These are phyloP conservation scores for Massarina eburnea DNA, from an alignment of 2,329 filamentous ascomycete species.

Conservation along the genomic window DNA sequence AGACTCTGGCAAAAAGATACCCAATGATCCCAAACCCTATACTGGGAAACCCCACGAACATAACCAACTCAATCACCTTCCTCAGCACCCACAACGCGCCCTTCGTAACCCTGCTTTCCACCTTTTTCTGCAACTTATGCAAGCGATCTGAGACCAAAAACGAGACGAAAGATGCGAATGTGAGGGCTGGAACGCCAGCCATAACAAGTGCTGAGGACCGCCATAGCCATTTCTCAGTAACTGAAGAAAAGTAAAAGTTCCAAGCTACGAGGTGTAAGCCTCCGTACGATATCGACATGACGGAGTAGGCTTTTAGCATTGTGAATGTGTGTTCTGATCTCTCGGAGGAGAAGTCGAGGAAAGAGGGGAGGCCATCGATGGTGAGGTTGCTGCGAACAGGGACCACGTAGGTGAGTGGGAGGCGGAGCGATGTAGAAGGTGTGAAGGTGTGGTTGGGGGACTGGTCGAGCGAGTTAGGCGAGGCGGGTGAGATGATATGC, in stretches of 20 bases:
- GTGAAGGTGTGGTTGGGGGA: not conserved
- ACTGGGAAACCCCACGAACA: not conserved
- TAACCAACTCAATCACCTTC: not conserved
- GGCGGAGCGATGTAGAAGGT: not conserved
- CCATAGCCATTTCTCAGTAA: constrained; percentile 25
- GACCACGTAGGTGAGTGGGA: constrained; percentile 3
- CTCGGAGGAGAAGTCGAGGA: not conserved
- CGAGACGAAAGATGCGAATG: not conserved
- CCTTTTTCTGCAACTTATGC: too few relatives aligned
- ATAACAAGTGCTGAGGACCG: constrained; percentile 15
- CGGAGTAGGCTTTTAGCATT: not conserved
- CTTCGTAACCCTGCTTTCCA: too few relatives aligned
- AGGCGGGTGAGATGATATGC: not conserved
- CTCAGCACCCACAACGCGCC: not conserved
- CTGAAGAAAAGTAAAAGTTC: constrained; percentile 23
- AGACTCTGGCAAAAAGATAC: constrained; percentile 11
- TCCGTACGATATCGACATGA: constrained; percentile 18
- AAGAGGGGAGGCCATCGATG: constrained; percentile 7
- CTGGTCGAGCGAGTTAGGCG: not conserved
- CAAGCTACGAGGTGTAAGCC: constrained; percentile 27
- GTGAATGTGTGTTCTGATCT: not conserved
- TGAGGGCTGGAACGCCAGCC: constrained; percentile 1
- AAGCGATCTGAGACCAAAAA: not conserved
- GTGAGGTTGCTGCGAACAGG: constrained; percentile 12
- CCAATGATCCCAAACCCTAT: not conserved